Evolutionary conservation across 371 early-diverging fungal species (phyloP), one percentile per base, ranked within the genome.

Genomic region (Dinochytrium kinnereticum): DNA sequence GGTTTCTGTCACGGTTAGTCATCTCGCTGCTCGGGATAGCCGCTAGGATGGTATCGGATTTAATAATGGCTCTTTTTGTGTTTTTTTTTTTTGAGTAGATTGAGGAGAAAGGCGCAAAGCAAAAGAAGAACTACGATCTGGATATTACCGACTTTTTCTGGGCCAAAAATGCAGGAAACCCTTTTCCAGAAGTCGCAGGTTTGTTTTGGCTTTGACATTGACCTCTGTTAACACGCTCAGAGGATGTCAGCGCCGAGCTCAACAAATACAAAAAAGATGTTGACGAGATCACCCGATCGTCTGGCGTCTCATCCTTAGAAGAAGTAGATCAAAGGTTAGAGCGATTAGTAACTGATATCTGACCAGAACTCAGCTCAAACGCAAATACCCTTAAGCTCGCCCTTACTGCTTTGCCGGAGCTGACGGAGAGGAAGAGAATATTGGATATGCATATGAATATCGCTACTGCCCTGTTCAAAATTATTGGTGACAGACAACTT

Each of bases 361-460:
- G 31, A 37, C 88, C 86, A 51, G 91, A 91, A 64, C 84, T 89
- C 71, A 85, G 91, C 2, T 86, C 88, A 31, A 93, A 90, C 39
- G 95, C 98, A 15, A 92, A 94, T 80, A 86, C 92, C 50, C 86
- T 98, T 49, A 94, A 96, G 79, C 87, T 90, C 0, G 98, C 99
- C 1, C 94, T 99, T 34, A 93, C 91, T 10, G 91, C 93, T 10
- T 85, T 99, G 1, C 99, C 99, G 0, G 97, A 98, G 75, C 88
- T 99, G 53, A 96, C 98, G 2, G 95, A 95, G 28, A 88, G 98
- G 69, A 99, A 99, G 83, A 90, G 95, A 26, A 91, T 93, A 0
- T 83, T 99, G 68, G 99, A 99, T 81, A 95, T 96, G 91, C 99
- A 99, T 77, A 98, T 99, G 96, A 95, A 95, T 78, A 94, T 99